Evolutionary conservation across 805 yeast species (phyloP).

Genomic region (Candida bentonensis): DNA sequence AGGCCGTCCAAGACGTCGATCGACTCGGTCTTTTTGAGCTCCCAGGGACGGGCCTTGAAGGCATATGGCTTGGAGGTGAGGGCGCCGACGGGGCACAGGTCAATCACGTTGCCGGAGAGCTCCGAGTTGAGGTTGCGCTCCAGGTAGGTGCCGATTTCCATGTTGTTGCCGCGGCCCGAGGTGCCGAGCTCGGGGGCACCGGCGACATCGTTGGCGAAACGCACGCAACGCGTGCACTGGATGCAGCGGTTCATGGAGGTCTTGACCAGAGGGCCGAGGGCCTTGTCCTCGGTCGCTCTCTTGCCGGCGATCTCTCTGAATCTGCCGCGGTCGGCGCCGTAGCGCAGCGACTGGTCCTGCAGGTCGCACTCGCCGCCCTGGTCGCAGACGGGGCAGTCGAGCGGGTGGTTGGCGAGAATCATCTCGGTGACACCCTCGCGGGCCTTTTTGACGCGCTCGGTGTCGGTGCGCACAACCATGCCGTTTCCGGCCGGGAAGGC

Average conservation of each 20-base stretch:
- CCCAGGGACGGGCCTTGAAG: constrained; percentile 91
- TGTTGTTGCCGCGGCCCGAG: constrained; percentile 80
- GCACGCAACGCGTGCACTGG: constrained; percentile 83
- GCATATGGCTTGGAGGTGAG: constrained; percentile 83
- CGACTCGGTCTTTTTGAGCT: constrained; percentile 75
- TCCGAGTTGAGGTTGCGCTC: constrained; percentile 76
- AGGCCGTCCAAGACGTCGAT: constrained; percentile 73
- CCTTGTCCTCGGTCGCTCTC: constrained; percentile 83
- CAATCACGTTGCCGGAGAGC: constrained; percentile 75
- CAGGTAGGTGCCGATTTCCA: constrained; percentile 83
- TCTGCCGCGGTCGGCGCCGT: constrained; percentile 79
- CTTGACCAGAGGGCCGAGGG: constrained; percentile 78
- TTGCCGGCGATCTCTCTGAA: constrained; percentile 70
- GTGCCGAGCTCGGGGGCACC: constrained; percentile 89
- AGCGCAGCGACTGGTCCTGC: constrained; percentile 74
- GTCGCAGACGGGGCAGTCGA: constrained; percentile 87
- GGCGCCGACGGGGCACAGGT: constrained; percentile 87
- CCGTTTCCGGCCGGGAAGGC: constrained; percentile 87
- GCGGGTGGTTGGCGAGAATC: constrained; percentile 76
- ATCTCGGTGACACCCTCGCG: constrained; percentile 87
- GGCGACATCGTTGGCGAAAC: constrained; percentile 81
- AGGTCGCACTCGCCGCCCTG: constrained; percentile 93
- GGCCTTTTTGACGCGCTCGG: constrained; percentile 66
- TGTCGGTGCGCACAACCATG: constrained; percentile 71
- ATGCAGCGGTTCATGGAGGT: constrained; percentile 88